Evolutionary conservation across 495 filamentous ascomycete species (phyloP), one percentile per base, ranked within the genome.

Genomic region (Astrocystis sublimbata): DNA sequence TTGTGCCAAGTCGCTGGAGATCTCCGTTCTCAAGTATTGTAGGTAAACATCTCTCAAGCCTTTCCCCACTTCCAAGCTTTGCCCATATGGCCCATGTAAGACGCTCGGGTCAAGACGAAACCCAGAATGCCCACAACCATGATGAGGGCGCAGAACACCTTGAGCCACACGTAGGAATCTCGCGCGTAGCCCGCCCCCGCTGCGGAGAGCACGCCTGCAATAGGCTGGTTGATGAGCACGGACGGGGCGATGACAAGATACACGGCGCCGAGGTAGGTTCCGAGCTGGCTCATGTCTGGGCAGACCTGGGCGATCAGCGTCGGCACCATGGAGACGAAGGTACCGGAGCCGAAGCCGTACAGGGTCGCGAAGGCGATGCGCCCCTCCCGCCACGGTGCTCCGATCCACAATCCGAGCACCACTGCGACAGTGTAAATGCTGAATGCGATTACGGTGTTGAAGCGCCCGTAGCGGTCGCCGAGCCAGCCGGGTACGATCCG

Each of bases 381-480:
- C 7, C 76, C 81, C 50, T 83, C 82, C 26, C 73, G 69, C 15
- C 74, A 77, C 0, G 81, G 41, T 12, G 60, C 61, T 8, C 85
- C 85, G 15, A 89, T 75, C 84, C 86, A 88, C 3, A 89, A 73
- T 7, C 80, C 85, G 2, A 89, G 75, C 15, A 84, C 77, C n/a
- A 87, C 69, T 46, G 88, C 80, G 12, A 75, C 79, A 3, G 81
- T 78, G 60, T 81, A 67, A 57, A 73, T 75, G 3, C 77, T 76
- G 62, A 82, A 83, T 40, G 81, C 41, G 35, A 86, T 78, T 38
- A 65, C 64, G 31, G 81, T 72, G 72, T 90, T 90, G 72, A 81
- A 89, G 21, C 84, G 80, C 5, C 88, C 88, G 40, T 84, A 47
- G 62, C 81, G 84, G 69, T 90, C 88, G 19, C 83, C 87, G 9